Percentiles rank a stretch among this genome's conserved stretches.
These are phyloP conservation scores for Eucalyptus brandiana DNA, from an alignment of 345 rosid species.

Conservation along the genomic window DNA sequence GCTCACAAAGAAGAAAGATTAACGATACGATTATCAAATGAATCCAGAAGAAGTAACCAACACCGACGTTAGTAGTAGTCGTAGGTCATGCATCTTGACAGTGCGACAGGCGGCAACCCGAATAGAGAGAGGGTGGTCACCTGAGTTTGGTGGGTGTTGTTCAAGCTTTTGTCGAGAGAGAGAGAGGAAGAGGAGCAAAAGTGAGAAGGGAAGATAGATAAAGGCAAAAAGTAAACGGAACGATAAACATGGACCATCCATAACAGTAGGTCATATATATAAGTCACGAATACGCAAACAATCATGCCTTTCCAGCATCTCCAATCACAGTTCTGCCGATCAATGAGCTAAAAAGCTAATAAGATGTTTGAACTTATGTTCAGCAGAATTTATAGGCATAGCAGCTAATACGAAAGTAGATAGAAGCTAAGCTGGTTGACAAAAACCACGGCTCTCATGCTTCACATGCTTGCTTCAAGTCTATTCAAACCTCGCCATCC, in stretches of 20 bases:
- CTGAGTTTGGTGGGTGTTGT: neutral
- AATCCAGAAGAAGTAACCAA: neutral
- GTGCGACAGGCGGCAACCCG: neutral
- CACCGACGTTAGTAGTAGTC: neutral
- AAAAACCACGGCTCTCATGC: neutral
- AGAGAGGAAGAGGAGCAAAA: neutral
- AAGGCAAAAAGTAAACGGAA: neutral
- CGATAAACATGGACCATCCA: neutral
- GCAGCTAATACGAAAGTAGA: neutral
- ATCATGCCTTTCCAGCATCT: neutral
- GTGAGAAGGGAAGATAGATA: neutral
- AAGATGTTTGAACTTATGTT: neutral
- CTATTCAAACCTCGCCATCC: conserved; percentile 75
- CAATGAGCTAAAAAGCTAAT: neutral
- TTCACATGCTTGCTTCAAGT: neutral
- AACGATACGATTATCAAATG: neutral
- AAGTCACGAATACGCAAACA: neutral
- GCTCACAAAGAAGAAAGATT: neutral
- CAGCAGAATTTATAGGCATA: neutral
- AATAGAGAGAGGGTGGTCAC: neutral
- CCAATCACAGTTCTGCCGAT: neutral
- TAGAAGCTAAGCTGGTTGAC: neutral
- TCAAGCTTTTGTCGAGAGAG: neutral
- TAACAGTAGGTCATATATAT: neutral
- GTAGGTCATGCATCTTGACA: neutral